Percentiles rank a stretch among this genome's conserved stretches.
Evolutionary conservation across 2,329 filamentous ascomycete genomes (phyloP).

Genomic region (Zymoseptoria crescenta): DNA sequence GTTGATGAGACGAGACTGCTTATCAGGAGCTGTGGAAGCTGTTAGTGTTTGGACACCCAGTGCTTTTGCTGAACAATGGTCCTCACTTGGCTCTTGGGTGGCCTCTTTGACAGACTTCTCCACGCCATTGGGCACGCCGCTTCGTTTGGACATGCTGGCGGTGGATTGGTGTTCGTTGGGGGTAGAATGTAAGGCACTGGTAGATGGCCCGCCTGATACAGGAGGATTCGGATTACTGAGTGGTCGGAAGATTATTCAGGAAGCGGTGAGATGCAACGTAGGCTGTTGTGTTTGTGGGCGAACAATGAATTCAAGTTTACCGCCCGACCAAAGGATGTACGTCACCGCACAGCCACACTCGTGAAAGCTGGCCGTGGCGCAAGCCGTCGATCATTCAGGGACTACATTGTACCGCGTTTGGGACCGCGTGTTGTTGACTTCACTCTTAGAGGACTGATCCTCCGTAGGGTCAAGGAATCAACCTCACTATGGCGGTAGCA

Average conservation of each 20-base stretch:
- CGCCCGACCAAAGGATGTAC: background rate
- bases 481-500: background rate
- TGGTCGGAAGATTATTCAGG: background rate
- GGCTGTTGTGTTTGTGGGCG: background rate
- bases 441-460: background rate
- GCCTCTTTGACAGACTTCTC: slow-evolving; percentile 36
- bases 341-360: background rate
- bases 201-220: background rate
- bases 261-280: background rate
- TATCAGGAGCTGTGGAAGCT: slow-evolving; percentile 52
- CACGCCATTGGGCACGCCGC: slow-evolving; percentile 44
- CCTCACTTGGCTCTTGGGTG: slow-evolving; percentile 39
- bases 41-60: background rate
- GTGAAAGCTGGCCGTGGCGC: background rate
- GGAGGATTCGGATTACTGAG: background rate
- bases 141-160: slow-evolving; percentile 56
- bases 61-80: background rate
- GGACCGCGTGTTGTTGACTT: background rate
- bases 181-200: slow-evolving; percentile 1
- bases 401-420: background rate
- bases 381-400: background rate
- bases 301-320: background rate
- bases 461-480: background rate
- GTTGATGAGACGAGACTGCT: slow-evolving; percentile 66
- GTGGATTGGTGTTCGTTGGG: background rate